Evolutionary conservation across 768 basidiomycete species (phyloP), one percentile per base, ranked within the genome.

Genomic region (Agaricus bisporus): DNA sequence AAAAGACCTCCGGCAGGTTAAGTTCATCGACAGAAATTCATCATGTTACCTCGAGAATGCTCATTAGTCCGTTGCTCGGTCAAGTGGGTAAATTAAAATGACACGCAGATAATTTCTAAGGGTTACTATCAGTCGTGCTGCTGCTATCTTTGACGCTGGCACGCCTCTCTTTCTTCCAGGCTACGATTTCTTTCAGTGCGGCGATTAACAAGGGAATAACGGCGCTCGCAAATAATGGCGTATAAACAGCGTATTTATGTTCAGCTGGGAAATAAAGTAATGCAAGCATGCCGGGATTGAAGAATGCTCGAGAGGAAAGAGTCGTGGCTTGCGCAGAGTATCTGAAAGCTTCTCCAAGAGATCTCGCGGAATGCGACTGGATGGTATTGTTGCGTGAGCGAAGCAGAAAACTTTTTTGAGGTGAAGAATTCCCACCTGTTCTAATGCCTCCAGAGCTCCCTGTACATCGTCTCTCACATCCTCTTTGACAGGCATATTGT

Each of bases 261-360:
- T 98, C 97, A 17, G 92, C 86, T 18, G 97, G 97, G 70, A 98
- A 98, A 69, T 99, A 99, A 18, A 99, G 76, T 64, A 98, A 70
- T 12, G 92, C 94, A 60, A 98, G 71, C 94, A 98, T 97, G 17
- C 88, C 90, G 0, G 95, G 97, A 67, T 93, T 91, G 72, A 97
- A 98, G 75, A 97, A 98, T 3, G 97, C 95, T 39, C 85, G 79
- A 1, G 88, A 90, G 10, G 92, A 80, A 35, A 85, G 73, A 0
- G 74, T 76, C 43, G 83, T 67, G 0, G 91, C 89, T 52, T 73
- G 66, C 12, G 79, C 75, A 1, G 90, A 91, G 63, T 81, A 74
- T 25, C 67, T 66, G 41, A 91, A 76, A 4, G 83, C 73, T 4
- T 71, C 65, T 0, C 58, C 61, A 4, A 79, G 65, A 0, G 81